Evolutionary conservation across 495 filamentous ascomycete genomes (phyloP).

Genomic region (Tuber calosporum): DNA sequence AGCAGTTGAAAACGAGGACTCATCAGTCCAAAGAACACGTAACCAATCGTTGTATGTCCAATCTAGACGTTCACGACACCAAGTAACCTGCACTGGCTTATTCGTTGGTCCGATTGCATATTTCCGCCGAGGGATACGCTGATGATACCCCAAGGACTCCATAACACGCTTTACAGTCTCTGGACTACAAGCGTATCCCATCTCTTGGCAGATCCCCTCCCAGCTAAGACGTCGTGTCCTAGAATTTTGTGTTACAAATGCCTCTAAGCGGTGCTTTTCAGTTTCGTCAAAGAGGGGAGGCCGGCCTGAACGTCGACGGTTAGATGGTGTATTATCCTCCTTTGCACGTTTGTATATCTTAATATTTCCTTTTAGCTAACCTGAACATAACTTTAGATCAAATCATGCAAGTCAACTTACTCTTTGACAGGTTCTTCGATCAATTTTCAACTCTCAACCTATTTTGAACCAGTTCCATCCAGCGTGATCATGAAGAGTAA

Average conservation of each 20-base stretch:
- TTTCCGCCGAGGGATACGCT: no score
- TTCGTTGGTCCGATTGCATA: no score
- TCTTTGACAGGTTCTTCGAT: no score
- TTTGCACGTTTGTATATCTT: conserved; percentile 13
- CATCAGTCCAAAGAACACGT: conserved; percentile 21
- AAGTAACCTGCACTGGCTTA: no score
- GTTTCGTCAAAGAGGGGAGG: not conserved
- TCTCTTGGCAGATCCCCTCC: not conserved
- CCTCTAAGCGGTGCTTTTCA: conserved; percentile 2
- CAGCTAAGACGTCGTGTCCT: not conserved
- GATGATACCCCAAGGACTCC: no score
- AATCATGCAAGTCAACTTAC: no score
- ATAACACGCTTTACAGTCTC: no score
- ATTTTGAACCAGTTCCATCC: no score
- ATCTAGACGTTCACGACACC: not conserved
- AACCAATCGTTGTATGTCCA: conserved; percentile 18
- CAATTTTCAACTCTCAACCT: no score
- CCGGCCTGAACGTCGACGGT: not conserved
- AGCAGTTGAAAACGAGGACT: conserved; percentile 16
- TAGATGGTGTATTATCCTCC: not conserved
- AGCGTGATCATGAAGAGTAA: no score
- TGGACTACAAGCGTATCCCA: not conserved
- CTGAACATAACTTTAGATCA: no score
- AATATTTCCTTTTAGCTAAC: no score
- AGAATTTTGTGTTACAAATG: conserved; percentile 6